Conservation (phyloP, 345 rosid genomes). For the Arabis hirsuta region DNA sequence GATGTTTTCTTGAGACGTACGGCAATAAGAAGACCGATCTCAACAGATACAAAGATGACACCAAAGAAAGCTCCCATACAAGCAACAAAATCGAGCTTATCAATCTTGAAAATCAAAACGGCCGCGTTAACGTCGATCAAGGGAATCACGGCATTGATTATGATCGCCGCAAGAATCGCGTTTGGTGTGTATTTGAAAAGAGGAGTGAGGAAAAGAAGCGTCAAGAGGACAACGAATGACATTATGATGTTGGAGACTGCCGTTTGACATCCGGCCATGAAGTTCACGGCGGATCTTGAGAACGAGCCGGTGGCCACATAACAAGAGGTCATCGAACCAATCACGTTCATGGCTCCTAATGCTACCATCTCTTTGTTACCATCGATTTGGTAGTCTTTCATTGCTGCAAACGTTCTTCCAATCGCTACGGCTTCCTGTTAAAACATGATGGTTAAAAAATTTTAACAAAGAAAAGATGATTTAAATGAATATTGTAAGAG, state of each 20-base stretch:
- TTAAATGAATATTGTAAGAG: no score
- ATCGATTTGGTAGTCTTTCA: slow-evolving; percentile 90
- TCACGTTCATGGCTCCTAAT: slow-evolving; percentile 83
- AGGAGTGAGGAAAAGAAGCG: slow-evolving; percentile 65
- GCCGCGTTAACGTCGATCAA: slow-evolving; percentile 61
- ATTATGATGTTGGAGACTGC: slow-evolving; percentile 80
- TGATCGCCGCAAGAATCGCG: slow-evolving; percentile 69
- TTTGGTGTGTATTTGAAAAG: slow-evolving; percentile 77
- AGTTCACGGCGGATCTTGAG: slow-evolving; percentile 85
- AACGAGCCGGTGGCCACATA: slow-evolving; percentile 90
- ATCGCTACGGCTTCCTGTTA: slow-evolving; percentile 89
- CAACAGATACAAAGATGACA: slow-evolving; percentile 66
- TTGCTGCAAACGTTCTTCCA: slow-evolving; percentile 90
- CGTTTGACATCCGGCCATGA: slow-evolving; percentile 81
- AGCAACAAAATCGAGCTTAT: slow-evolving; percentile 74
- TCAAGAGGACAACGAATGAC: slow-evolving; percentile 66
- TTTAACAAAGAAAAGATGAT: no score
- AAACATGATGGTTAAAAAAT: not conserved
- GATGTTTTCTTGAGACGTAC: slow-evolving; percentile 41
- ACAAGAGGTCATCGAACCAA: slow-evolving; percentile 95
- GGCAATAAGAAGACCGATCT: slow-evolving; percentile 73
- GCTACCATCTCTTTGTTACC: slow-evolving; percentile 99
- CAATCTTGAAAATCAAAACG: slow-evolving; percentile 70
- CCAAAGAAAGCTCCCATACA: slow-evolving; percentile 86
- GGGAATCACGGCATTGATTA: slow-evolving; percentile 70